These are phyloP conservation scores for Trichosanthes cucumerina DNA, from an alignment of 306 rosid species.

Conservation along the genomic window DNA sequence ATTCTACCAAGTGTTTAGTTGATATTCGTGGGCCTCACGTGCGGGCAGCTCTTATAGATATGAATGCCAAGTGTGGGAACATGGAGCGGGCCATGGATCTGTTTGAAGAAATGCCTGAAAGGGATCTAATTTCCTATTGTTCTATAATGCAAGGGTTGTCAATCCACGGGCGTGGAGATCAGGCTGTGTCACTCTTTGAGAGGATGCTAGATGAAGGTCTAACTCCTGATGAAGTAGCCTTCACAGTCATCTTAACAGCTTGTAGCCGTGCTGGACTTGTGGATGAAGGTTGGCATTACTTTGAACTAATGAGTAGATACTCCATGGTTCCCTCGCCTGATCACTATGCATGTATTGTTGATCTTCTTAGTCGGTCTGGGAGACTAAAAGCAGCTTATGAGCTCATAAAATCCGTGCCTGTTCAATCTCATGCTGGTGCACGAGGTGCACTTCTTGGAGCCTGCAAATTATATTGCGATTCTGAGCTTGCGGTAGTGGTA, in stretches of 20 bases:
- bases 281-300: constrained; percentile 60
- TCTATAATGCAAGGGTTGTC: constrained; percentile 69
- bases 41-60: constrained; percentile 54
- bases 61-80: constrained; percentile 85
- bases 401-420: constrained; percentile 41
- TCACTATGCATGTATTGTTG: constrained; percentile 75
- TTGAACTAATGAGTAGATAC: constrained; percentile 37
- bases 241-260: constrained; percentile 54
- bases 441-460: constrained; percentile 83
- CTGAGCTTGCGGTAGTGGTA: constrained; percentile 49
- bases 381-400: constrained; percentile 44
- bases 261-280: constrained; percentile 66
- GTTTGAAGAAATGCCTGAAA: constrained; percentile 38
- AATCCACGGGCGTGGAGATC: constrained; percentile 47
- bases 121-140: constrained; percentile 51
- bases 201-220: constrained; percentile 60
- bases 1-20: constrained; percentile 24
- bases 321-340: constrained; percentile 43
- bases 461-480: constrained; percentile 38
- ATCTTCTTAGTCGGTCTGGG: constrained; percentile 71
- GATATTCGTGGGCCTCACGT: constrained; percentile 43
- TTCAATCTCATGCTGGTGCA: constrained; percentile 52
- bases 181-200: constrained; percentile 46
- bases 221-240: constrained; percentile 62
- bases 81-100: constrained; percentile 45